These are phyloP conservation scores for Penicillium tannophilum DNA, from an alignment of 495 filamentous ascomycete genomes.

Conservation along the genomic window DNA sequence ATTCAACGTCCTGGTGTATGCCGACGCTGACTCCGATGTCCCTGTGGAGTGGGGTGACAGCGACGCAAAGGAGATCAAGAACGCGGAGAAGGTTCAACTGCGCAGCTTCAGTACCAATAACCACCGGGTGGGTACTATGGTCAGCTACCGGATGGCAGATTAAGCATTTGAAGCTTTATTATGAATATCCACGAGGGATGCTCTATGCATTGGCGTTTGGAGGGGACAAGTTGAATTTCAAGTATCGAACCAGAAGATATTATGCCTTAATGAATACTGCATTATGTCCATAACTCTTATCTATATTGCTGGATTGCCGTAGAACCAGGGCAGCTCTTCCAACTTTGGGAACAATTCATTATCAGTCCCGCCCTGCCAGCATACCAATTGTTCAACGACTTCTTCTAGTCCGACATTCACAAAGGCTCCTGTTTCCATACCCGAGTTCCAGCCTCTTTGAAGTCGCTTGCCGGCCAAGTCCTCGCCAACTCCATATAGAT, in stretches of 20 bases:
- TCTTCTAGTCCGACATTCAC: constrained; percentile 28
- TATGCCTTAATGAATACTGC: constrained; percentile 13
- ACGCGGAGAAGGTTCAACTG: constrained; percentile 93
- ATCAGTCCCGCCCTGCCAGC: constrained; percentile 41
- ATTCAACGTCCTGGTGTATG: constrained; percentile 98
- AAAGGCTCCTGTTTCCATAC: constrained; percentile 30
- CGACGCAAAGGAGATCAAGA: constrained; percentile 95
- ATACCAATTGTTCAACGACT: constrained; percentile 38
- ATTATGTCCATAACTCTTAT: constrained; percentile 10
- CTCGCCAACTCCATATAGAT: constrained; percentile 45
- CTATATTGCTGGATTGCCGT: constrained; percentile 2
- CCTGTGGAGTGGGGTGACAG: constrained; percentile 99
- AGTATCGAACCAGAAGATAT: background rate
- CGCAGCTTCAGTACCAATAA: constrained; percentile 93
- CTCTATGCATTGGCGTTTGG: constrained; percentile 35
- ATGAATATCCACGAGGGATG: constrained; percentile 27
- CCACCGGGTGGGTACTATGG: constrained; percentile 90
- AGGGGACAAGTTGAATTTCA: constrained; percentile 12
- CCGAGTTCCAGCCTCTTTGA: constrained; percentile 43
- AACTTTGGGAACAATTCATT: constrained; percentile 40
- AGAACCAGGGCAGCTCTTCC: constrained; percentile 45
- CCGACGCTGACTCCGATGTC: constrained; percentile 93
- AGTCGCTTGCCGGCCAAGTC: constrained; percentile 41
- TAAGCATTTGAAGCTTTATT: constrained; percentile 19
- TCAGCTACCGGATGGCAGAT: constrained; percentile 75